Evolutionary conservation across 202 grass and related monocot genomes (phyloP).

Genomic region (Zizania palustris): DNA sequence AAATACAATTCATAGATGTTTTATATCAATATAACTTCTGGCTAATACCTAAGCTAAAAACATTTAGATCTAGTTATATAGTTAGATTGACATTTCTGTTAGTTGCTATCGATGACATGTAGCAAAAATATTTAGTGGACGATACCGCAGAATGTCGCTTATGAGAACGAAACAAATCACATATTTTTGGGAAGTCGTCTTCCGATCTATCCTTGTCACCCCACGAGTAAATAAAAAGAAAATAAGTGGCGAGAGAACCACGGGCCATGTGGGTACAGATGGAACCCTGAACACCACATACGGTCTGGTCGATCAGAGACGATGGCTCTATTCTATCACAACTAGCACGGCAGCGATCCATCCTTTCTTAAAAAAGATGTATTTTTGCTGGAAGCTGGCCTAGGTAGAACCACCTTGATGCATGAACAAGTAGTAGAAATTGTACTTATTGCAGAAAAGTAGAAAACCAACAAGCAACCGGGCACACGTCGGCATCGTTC

Average conservation of each 20-base stretch:
- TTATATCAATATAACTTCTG: too few species aligned
- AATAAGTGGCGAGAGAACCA: not conserved
- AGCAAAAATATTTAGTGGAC: too few species aligned
- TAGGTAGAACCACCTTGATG: too few species aligned
- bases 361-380: not conserved
- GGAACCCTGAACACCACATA: not conserved
- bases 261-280: slow-evolving; percentile 21
- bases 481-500: slow-evolving; percentile 48
- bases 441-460: too few species aligned
- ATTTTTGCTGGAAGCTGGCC: too few species aligned
- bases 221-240: not conserved
- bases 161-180: slow-evolving; percentile 45
- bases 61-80: too few species aligned
- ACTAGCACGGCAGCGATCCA: not conserved
- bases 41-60: too few species aligned
- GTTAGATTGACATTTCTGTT: too few species aligned
- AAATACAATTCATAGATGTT: too few species aligned
- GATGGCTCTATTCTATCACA: not conserved
- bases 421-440: too few species aligned
- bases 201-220: not conserved
- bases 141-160: not conserved
- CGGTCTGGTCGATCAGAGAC: not conserved
- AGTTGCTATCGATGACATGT: too few species aligned
- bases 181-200: slow-evolving; percentile 3
- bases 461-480: slow-evolving; percentile 25